These are phyloP conservation scores for Phaeodactylum tricornutum DNA, from an alignment of 108 stramenopile species.

Conservation along the genomic window DNA sequence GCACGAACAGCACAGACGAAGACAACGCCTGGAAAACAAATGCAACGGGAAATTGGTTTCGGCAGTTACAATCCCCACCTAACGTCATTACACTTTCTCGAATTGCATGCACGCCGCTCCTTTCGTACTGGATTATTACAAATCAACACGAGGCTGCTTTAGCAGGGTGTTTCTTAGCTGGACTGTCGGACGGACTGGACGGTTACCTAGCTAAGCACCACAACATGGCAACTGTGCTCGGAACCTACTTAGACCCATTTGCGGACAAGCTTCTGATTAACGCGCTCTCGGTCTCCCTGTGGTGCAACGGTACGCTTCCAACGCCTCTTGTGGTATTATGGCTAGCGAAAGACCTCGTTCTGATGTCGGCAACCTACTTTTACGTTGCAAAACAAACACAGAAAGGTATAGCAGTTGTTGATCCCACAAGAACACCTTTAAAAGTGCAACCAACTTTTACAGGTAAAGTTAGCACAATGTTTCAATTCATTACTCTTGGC, in stretches of 20 bases:
- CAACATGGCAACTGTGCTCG: slow-evolving; percentile 52
- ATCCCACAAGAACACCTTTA: slow-evolving; percentile 44
- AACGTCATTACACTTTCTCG: slow-evolving; percentile 68
- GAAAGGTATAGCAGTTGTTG: slow-evolving; percentile 6
- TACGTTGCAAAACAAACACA: neutral
- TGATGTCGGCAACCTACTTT: slow-evolving; percentile 26
- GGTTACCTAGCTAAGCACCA: slow-evolving; percentile 72
- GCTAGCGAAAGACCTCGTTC: slow-evolving; percentile 43
- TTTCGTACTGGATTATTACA: slow-evolving; percentile 55
- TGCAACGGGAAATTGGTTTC: neutral
- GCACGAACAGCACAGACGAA: no score
- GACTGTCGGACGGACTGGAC: slow-evolving; percentile 66
- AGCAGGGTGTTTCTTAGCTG: slow-evolving; percentile 35
- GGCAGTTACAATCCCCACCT: slow-evolving; percentile 49
- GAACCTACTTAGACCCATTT: slow-evolving; percentile 78
- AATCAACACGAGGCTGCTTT: slow-evolving; percentile 35
- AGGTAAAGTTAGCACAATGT: slow-evolving; percentile 69
- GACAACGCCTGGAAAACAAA: no score
- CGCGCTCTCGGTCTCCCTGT: slow-evolving; percentile 30
- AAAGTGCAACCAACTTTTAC: slow-evolving; percentile 55
- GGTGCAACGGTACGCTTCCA: slow-evolving; percentile 53
- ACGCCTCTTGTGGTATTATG: slow-evolving; percentile 53
- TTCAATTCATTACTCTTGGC: slow-evolving; percentile 59
- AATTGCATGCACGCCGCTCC: slow-evolving; percentile 55
- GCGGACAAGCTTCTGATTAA: slow-evolving; percentile 76